Conservation (phyloP, 768 basidiomycete genomes). For the Saitozyma sp. region DNA sequence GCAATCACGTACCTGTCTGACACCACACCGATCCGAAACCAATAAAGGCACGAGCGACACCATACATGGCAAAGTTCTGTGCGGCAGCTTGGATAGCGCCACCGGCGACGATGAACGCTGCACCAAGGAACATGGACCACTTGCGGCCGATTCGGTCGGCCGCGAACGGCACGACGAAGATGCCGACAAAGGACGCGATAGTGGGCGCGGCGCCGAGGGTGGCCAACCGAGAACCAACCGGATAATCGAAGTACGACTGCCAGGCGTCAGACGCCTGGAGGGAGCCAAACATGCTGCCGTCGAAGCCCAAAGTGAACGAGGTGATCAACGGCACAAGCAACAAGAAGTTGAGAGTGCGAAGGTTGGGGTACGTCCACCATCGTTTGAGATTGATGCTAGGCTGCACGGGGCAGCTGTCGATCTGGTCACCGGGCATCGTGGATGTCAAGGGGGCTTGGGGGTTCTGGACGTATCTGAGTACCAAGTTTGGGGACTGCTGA, state of each 20-base stretch:
- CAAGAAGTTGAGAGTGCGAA: too few relatives aligned
- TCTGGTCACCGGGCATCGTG: too few relatives aligned
- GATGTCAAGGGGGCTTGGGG: too few relatives aligned
- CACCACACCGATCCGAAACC: too few relatives aligned
- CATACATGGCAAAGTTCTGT: too few relatives aligned
- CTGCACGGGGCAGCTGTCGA: too few relatives aligned
- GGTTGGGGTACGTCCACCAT: too few relatives aligned
- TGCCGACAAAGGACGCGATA: constrained; percentile 57
- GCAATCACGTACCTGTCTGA: too few relatives aligned
- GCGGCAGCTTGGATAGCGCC: constrained; percentile 69
- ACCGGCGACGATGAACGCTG: constrained; percentile 42
- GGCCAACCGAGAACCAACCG: constrained; percentile 46
- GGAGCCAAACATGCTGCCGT: constrained; percentile 10
- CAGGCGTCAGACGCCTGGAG: constrained; percentile 64
- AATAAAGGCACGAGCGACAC: too few relatives aligned
- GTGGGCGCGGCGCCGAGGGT: constrained; percentile 25
- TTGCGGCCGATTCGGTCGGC: constrained; percentile 58
- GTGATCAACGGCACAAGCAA: constrained; percentile 55
- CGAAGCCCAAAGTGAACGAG: constrained; percentile 63
- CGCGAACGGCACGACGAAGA: constrained; percentile 61
- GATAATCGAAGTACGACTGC: constrained; percentile 58
- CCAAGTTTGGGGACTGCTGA: too few relatives aligned
- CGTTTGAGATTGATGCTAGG: too few relatives aligned
- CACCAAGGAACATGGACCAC: constrained; percentile 34
- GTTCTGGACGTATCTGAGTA: too few relatives aligned